These are phyloP conservation scores for Dioscorea zingiberensis DNA, from an alignment of 106 monocot species.

Conservation along the genomic window DNA sequence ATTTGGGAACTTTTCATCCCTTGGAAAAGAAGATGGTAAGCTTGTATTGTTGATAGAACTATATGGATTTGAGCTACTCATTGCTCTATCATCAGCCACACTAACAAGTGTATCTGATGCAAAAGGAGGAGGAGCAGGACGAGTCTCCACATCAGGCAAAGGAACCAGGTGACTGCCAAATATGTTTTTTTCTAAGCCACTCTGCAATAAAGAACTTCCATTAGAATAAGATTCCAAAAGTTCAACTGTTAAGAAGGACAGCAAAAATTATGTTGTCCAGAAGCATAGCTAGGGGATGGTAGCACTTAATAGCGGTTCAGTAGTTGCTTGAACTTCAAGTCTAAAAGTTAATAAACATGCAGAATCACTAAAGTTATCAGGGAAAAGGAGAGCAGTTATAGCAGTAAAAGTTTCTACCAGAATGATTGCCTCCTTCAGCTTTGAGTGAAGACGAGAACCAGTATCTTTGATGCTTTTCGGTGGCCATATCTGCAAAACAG, in stretches of 20 bases:
- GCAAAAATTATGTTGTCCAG: neutral
- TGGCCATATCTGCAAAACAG: slow-evolving; percentile 76
- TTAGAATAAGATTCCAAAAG: neutral
- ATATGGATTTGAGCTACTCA: no score
- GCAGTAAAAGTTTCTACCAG: slow-evolving; percentile 31
- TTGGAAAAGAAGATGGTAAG: neutral
- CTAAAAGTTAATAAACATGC: no score
- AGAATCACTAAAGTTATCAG: neutral
- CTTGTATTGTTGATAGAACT: neutral
- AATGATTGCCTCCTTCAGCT: slow-evolving; percentile 84
- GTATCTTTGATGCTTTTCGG: slow-evolving; percentile 94
- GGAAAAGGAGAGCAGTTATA: neutral
- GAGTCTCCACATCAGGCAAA: neutral
- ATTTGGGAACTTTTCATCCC: neutral
- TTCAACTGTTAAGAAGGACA: no score
- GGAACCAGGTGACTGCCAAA: slow-evolving; percentile 2
- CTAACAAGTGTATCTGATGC: neutral
- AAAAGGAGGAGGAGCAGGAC: neutral
- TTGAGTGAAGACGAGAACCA: slow-evolving; percentile 77
- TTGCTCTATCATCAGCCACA: neutral
- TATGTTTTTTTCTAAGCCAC: neutral
- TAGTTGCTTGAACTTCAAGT: no score
- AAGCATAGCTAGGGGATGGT: neutral
- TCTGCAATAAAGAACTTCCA: neutral
- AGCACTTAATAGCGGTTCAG: neutral